Evolutionary conservation across 768 basidiomycete species (phyloP).

Genomic region (Multifurca ochricompacta): DNA sequence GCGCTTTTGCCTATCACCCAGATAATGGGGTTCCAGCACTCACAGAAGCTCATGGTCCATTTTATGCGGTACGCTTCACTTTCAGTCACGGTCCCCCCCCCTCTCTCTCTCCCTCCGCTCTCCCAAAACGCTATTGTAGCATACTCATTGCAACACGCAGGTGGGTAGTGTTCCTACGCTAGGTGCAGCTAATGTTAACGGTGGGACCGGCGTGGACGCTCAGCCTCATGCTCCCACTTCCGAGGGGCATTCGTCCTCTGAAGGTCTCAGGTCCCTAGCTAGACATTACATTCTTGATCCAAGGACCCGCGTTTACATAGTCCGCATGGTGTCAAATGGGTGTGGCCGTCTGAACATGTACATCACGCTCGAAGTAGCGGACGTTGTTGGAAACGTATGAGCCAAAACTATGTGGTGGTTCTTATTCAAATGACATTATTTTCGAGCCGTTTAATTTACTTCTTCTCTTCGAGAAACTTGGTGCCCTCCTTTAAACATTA

Average conservation of each 20-base stretch:
- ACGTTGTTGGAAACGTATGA: not conserved
- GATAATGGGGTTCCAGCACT: not conserved
- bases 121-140: not conserved
- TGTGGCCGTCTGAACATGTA: not conserved
- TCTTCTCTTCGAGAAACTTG: no score
- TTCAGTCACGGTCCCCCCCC: not conserved
- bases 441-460: no score
- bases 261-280: not conserved
- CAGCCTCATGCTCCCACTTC: not conserved
- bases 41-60: not conserved
- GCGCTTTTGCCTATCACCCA: not conserved
- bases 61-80: not conserved
- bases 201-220: not conserved
- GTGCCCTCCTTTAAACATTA: no score
- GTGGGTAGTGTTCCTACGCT: no score
- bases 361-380: constrained; percentile 1
- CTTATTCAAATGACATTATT: no score
- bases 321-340: not conserved
- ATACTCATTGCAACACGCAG: no score
- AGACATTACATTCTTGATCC: not conserved
- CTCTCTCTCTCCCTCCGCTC: not conserved
- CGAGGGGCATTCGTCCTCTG: not conserved
- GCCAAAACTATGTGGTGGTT: no score
- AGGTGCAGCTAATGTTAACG: not conserved
- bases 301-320: not conserved